A percentile compares a stretch with the other conserved stretches of the same genome.
These are phyloP conservation scores for Kalmanozyma brasiliensis DNA, from an alignment of 1,284 basidiomycete genomes.

Conservation along the genomic window DNA sequence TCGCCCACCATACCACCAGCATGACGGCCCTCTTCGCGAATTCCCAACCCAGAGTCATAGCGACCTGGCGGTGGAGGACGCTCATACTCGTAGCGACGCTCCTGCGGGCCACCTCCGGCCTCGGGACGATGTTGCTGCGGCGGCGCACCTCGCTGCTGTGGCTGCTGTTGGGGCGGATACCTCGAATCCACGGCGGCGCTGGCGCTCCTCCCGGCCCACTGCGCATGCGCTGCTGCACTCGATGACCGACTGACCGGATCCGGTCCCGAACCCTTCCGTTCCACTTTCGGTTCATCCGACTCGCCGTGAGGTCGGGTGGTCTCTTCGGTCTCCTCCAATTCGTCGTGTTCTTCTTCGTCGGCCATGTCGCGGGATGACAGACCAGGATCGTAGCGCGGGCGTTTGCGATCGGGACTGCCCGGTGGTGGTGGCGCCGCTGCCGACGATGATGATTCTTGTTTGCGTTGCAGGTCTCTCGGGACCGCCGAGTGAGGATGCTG, in stretches of 20 bases:
- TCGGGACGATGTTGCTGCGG: conserved; percentile 14
- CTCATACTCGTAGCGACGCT: conserved; percentile 29
- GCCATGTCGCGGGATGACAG: conserved; percentile 11
- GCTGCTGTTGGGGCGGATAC: conserved; percentile 13
- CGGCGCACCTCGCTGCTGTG: background rate
- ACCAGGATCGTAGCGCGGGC: conserved; percentile 30
- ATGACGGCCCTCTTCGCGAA: conserved; percentile 31
- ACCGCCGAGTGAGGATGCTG: conserved; percentile 15
- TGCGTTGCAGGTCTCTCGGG: conserved; percentile 26
- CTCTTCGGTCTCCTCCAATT: conserved; percentile 35
- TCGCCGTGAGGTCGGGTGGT: conserved; percentile 14
- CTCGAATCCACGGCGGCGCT: conserved; percentile 30
- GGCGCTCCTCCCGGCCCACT: conserved; percentile 33
- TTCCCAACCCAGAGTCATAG: conserved; percentile 14
- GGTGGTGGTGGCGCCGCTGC: conserved; percentile 7
- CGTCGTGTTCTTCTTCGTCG: conserved; percentile 44
- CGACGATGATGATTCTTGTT: conserved; percentile 8
- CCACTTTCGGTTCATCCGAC: conserved; percentile 20
- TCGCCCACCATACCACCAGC: conserved; percentile 33
- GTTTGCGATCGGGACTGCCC: conserved; percentile 35
- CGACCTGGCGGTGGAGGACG: conserved; percentile 14
- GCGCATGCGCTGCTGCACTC: conserved; percentile 24
- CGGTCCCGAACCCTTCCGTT: conserved; percentile 32
- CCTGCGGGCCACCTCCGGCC: background rate
- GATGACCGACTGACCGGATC: conserved; percentile 26